Percentiles rank a stretch among this genome's conserved stretches.
phyloP scores from a whole-genome alignment of 1,139 yeast species.

The Scheffersomyces segobiensis region DNA sequence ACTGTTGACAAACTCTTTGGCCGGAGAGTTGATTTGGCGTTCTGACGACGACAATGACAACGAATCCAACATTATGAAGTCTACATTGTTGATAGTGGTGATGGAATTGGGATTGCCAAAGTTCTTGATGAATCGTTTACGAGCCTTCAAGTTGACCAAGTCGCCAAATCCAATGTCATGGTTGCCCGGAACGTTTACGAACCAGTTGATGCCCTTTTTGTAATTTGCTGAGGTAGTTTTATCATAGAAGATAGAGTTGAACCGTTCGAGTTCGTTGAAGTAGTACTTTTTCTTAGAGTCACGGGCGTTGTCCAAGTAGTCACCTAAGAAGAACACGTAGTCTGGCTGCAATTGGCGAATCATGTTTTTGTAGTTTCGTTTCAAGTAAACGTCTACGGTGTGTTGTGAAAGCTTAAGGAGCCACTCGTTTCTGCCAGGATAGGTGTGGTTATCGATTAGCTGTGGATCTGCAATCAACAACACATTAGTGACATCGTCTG shows the following conservation, averaged over 20 bases:
- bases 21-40: slow-evolving; percentile 24
- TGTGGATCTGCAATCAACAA: slow-evolving; percentile 50
- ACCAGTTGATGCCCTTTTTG: slow-evolving; percentile 25
- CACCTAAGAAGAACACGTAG: slow-evolving; percentile 52
- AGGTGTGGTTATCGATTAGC: slow-evolving; percentile 47
- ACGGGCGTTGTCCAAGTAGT: slow-evolving; percentile 55
- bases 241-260: slow-evolving; percentile 36
- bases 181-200: slow-evolving; percentile 50
- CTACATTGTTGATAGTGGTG: slow-evolving; percentile 36
- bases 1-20: slow-evolving; percentile 31
- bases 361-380: slow-evolving; percentile 45
- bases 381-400: slow-evolving; percentile 50
- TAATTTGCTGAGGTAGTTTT: slow-evolving; percentile 14
- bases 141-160: slow-evolving; percentile 39
- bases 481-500: slow-evolving; percentile 20
- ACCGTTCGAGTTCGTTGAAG: slow-evolving; percentile 35
- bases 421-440: slow-evolving; percentile 44
- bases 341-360: slow-evolving; percentile 41
- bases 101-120: slow-evolving; percentile 45
- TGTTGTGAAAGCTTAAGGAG: slow-evolving; percentile 44
- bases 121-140: slow-evolving; percentile 35
- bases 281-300: slow-evolving; percentile 42
- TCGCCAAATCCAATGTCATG: slow-evolving; percentile 60
- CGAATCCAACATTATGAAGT: slow-evolving; percentile 47
- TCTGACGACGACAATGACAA: slow-evolving; percentile 41